These are phyloP conservation scores for Penicillium paradoxum DNA, from an alignment of 495 filamentous ascomycete species.

Conservation along the genomic window DNA sequence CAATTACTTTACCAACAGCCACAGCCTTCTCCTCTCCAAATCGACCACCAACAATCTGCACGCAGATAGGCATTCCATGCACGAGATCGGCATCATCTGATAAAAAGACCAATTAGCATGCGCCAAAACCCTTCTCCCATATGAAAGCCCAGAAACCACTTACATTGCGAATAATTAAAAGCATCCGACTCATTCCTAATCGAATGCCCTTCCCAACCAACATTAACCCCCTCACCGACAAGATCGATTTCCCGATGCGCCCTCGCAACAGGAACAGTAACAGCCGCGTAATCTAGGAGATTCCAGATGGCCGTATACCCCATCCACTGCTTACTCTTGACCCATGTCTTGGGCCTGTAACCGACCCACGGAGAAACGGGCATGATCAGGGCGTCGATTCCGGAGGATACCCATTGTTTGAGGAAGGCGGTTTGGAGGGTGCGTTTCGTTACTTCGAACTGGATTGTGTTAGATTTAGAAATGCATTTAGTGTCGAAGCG, in stretches of 20 bases:
- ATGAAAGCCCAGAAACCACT: conserved; percentile 8
- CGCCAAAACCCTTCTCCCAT: too few relatives aligned
- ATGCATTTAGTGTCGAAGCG: too few relatives aligned
- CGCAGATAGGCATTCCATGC: conserved; percentile 46
- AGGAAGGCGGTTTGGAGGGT: conserved; percentile 24
- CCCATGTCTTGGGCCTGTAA: conserved; percentile 39
- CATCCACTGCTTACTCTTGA: conserved; percentile 53
- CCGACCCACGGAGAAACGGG: conserved; percentile 50
- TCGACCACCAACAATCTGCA: conserved; percentile 49
- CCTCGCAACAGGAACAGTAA: conserved; percentile 48
- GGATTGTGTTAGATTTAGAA: neutral
- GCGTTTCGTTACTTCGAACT: conserved; percentile 28
- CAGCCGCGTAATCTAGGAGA: conserved; percentile 56
- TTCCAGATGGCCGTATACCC: conserved; percentile 65
- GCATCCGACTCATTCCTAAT: conserved; percentile 33
- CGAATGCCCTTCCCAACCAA: conserved; percentile 25
- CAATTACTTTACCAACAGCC: conserved; percentile 38
- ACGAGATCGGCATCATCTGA: conserved; percentile 39
- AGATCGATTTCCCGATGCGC: conserved; percentile 35
- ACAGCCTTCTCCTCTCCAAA: conserved; percentile 44
- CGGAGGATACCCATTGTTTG: conserved; percentile 47
- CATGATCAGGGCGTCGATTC: conserved; percentile 62
- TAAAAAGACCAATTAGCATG: neutral
- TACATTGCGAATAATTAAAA: conserved; percentile 40
- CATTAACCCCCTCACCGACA: conserved; percentile 9